A percentile compares a stretch with the other conserved stretches of the same genome.
Conservation (phyloP, 768 basidiomycete species). For the Hericium erinaceus region DNA sequence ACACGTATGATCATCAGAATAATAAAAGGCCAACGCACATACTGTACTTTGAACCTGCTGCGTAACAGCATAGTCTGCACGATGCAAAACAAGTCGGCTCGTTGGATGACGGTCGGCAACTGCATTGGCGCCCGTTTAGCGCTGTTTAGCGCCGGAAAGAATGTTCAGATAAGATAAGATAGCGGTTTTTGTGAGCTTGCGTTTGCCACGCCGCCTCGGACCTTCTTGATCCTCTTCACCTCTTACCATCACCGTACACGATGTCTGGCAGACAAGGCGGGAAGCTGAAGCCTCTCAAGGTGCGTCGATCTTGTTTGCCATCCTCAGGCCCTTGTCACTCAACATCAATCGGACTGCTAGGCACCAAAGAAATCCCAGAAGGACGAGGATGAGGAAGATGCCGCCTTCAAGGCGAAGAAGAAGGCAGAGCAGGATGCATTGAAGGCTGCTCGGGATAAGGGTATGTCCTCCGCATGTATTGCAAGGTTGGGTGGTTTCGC, state of each 20-base stretch:
- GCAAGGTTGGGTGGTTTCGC: background rate
- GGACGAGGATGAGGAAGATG: constrained; percentile 61
- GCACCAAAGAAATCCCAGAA: constrained; percentile 77
- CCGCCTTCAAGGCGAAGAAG: constrained; percentile 67
- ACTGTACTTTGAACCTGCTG: too few relatives aligned
- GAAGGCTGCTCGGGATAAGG: constrained; percentile 67
- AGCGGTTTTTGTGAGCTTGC: too few relatives aligned
- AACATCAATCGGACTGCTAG: constrained; percentile 26
- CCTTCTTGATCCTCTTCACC: background rate
- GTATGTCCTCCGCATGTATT: constrained; percentile 27
- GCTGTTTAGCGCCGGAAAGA: too few relatives aligned
- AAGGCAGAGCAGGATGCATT: constrained; percentile 66
- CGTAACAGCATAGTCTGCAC: too few relatives aligned
- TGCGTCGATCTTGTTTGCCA: constrained; percentile 14
- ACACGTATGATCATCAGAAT: too few relatives aligned
- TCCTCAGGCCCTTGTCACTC: background rate
- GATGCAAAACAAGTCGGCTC: too few relatives aligned
- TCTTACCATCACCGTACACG: background rate
- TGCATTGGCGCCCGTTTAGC: too few relatives aligned
- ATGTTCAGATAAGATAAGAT: too few relatives aligned
- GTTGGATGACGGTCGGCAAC: too few relatives aligned
- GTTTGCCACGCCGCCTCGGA: too few relatives aligned
- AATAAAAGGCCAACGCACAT: too few relatives aligned
- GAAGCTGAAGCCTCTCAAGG: constrained; percentile 85
- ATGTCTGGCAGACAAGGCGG: constrained; percentile 74